Evolutionary conservation across 345 rosid species (phyloP).

Genomic region (Citrus glauca): DNA sequence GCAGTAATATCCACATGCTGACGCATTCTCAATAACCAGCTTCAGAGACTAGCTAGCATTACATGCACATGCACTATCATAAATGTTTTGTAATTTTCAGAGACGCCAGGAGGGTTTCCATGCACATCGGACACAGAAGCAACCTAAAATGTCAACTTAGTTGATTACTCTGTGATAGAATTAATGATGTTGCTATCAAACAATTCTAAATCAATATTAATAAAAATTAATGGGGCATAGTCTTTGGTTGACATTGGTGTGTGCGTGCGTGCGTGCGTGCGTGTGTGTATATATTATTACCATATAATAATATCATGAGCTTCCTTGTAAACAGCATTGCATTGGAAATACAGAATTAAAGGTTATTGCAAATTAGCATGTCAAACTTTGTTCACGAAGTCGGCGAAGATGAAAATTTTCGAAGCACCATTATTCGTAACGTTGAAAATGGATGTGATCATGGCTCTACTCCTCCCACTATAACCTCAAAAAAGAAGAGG

Average conservation of each 20-base stretch:
- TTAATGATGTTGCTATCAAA: slow-evolving; percentile 23
- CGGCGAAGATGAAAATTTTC: slow-evolving; percentile 46
- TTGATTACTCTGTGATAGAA: slow-evolving; percentile 3
- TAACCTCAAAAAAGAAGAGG: slow-evolving; percentile 40
- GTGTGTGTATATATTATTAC: not conserved
- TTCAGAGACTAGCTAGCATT: no score
- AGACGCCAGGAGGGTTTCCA: not conserved
- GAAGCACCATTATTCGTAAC: slow-evolving; percentile 19
- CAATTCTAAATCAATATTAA: slow-evolving; percentile 27
- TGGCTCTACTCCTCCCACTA: slow-evolving; percentile 23
- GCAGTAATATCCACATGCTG: no score
- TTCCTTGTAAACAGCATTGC: not conserved
- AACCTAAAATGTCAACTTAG: slow-evolving; percentile 5
- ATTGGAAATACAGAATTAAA: slow-evolving; percentile 4
- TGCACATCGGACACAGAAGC: slow-evolving; percentile 27
- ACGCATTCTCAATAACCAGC: no score
- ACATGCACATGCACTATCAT: no score
- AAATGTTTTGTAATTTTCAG: not conserved
- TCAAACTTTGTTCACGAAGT: slow-evolving; percentile 40
- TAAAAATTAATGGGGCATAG: slow-evolving; percentile 21
- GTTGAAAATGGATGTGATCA: slow-evolving; percentile 25
- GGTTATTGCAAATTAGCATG: slow-evolving; percentile 28
- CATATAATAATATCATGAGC: slow-evolving; percentile 21
- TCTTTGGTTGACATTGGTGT: not conserved
- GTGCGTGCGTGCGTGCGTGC: no score